Evolutionary conservation across 805 yeast genomes (phyloP).

Genomic region (Grigorovia transvaalensis): DNA sequence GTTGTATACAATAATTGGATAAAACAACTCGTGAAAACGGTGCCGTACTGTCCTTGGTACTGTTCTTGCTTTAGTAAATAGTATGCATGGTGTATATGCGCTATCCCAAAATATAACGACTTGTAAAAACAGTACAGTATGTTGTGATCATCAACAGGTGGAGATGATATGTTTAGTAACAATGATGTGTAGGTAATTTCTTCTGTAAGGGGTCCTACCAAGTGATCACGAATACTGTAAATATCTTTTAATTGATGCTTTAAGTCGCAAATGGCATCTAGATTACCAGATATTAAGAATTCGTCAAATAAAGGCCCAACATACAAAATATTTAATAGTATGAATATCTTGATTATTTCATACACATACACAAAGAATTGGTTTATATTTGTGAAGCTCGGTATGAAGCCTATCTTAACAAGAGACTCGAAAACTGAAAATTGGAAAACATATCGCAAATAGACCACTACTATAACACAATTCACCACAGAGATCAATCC

Average conservation of each 20-base stretch:
- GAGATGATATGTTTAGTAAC: conserved; percentile 13
- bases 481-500: conserved; percentile 10
- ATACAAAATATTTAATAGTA: conserved; percentile 14
- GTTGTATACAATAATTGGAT: conserved; percentile 25
- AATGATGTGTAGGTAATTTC: conserved; percentile 28
- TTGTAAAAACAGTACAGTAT: conserved; percentile 11
- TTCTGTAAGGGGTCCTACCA: conserved; percentile 28
- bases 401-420: conserved; percentile 17
- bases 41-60: conserved; percentile 3
- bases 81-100: conserved; percentile 28
- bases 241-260: conserved; percentile 15
- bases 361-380: conserved; percentile 7
- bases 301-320: conserved; percentile 20
- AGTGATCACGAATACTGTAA: conserved; percentile 26
- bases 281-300: background rate
- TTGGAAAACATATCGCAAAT: conserved; percentile 2
- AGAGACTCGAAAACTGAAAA: background rate
- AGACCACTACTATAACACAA: conserved; percentile 13
- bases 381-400: conserved; percentile 13
- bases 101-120: conserved; percentile 27
- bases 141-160: background rate
- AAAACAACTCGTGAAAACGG: conserved; percentile 13
- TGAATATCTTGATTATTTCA: conserved; percentile 9
- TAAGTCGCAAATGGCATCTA: conserved; percentile 4
- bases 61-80: conserved; percentile 16